Percentiles rank a stretch among this genome's conserved stretches.
phyloP scores from a whole-genome alignment of 495 filamentous ascomycete species.

The Penicillium parvum region DNA sequence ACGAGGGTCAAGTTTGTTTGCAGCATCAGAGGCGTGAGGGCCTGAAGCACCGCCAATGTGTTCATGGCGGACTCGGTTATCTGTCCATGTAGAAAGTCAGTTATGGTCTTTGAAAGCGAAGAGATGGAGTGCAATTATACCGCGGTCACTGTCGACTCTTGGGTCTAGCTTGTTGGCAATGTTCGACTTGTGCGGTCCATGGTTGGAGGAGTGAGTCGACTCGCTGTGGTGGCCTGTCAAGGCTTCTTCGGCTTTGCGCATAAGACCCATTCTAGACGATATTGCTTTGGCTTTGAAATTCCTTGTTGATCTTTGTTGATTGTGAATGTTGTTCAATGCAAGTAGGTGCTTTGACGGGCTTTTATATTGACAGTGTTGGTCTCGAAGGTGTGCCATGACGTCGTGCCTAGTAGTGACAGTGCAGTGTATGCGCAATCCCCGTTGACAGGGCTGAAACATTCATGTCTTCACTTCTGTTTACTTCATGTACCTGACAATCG shows the following conservation, averaged over 20 bases:
- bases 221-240: slow-evolving; percentile 5
- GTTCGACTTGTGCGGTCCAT: slow-evolving; percentile 35
- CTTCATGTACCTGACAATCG: no score
- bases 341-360: neutral
- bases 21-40: slow-evolving; percentile 32
- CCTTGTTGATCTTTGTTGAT: neutral
- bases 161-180: slow-evolving; percentile 45
- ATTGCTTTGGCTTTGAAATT: neutral
- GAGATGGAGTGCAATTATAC: neutral
- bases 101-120: neutral
- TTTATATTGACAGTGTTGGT: neutral
- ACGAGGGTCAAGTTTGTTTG: slow-evolving; percentile 50
- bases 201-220: slow-evolving; percentile 13
- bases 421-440: no score
- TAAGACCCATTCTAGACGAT: slow-evolving; percentile 3
- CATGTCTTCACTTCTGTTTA: no score
- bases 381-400: no score
- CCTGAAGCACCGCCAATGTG: slow-evolving; percentile 11
- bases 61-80: neutral
- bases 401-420: no score
- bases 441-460: no score
- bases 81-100: neutral
- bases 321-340: neutral
- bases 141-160: slow-evolving; percentile 41
- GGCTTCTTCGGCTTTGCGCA: slow-evolving; percentile 12